Conservation (phyloP, 2,329 filamentous ascomycete genomes). For the Epichloe hybrida region DNA sequence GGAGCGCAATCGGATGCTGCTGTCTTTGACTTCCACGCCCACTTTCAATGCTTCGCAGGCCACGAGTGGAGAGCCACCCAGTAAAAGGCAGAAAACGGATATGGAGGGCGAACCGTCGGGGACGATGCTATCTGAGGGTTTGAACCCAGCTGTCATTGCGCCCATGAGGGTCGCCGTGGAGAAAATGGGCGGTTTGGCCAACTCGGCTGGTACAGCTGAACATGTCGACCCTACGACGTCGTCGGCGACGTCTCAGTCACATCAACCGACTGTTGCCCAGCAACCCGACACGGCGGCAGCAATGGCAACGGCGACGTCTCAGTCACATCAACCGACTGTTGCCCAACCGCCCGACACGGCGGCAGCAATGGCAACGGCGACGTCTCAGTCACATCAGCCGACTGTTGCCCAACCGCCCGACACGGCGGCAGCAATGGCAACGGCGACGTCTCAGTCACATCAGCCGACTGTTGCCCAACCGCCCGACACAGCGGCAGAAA, state of each 20-base stretch:
- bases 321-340: neutral
- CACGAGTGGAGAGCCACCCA: slow-evolving; percentile 1
- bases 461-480: neutral
- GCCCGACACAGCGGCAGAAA: no score
- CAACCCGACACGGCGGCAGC: neutral
- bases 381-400: slow-evolving; percentile 4
- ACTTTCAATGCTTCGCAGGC: neutral
- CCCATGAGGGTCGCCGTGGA: slow-evolving; percentile 16
- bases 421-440: no score
- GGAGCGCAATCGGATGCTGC: slow-evolving; percentile 25
- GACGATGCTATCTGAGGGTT: neutral
- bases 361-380: no score
- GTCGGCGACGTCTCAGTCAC: slow-evolving; percentile 9
- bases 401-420: slow-evolving; percentile 2
- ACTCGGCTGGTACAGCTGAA: slow-evolving; percentile 22
- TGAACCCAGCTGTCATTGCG: neutral
- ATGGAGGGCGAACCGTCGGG: slow-evolving; percentile 1
- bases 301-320: slow-evolving; percentile 3
- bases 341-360: no score
- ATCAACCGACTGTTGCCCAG: slow-evolving; percentile 2
- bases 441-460: slow-evolving; percentile 4
- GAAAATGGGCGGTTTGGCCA: slow-evolving; percentile 22
- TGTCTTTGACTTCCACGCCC: neutral
- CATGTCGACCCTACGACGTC: slow-evolving; percentile 21
- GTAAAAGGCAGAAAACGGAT: slow-evolving; percentile 14